A percentile compares a stretch with the other conserved stretches of the same genome.
Evolutionary conservation across 306 rosid species (phyloP).

Genomic region (Vigna reflexopilosa): DNA sequence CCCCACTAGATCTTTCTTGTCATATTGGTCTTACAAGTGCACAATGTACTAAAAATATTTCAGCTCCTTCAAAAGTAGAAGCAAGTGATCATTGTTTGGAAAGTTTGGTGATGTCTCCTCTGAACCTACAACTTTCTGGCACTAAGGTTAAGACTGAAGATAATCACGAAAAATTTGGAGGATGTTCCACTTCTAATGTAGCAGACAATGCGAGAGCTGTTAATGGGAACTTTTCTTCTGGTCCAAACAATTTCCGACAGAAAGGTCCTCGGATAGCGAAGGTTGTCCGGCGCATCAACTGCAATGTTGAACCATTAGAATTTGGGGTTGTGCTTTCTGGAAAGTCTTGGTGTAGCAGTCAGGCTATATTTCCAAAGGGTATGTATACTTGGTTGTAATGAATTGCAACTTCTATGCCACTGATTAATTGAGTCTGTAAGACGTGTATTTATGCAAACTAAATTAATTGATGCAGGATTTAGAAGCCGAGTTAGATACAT

Average conservation of each 20-base stretch:
- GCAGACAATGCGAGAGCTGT: conserved; percentile 59
- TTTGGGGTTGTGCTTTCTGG: conserved; percentile 88
- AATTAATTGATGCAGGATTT: conserved; percentile 76
- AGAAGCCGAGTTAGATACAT: conserved; percentile 89
- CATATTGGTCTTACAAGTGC: conserved; percentile 45
- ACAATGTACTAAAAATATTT: conserved; percentile 47
- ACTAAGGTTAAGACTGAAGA: conserved; percentile 59
- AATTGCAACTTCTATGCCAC: conserved; percentile 23
- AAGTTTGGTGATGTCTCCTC: conserved; percentile 40
- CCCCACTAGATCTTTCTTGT: conserved; percentile 49
- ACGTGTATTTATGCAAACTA: conserved; percentile 48
- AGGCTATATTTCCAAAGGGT: conserved; percentile 96
- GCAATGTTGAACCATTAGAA: conserved; percentile 92
- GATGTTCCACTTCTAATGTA: conserved; percentile 54
- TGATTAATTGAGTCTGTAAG: conserved; percentile 33
- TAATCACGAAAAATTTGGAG: conserved; percentile 57
- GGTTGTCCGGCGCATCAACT: conserved; percentile 92
- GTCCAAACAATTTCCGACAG: conserved; percentile 70
- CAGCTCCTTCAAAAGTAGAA: conserved; percentile 47
- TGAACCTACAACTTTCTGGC: conserved; percentile 54
- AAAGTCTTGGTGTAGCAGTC: conserved; percentile 92
- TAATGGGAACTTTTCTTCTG: conserved; percentile 60
- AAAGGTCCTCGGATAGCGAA: conserved; percentile 99
- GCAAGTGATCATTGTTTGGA: conserved; percentile 40
- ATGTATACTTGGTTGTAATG: conserved; percentile 31